A percentile compares a stretch with the other conserved stretches of the same genome.
Conservation (phyloP, 2,329 filamentous ascomycete genomes). For the Septoria petroselini region DNA sequence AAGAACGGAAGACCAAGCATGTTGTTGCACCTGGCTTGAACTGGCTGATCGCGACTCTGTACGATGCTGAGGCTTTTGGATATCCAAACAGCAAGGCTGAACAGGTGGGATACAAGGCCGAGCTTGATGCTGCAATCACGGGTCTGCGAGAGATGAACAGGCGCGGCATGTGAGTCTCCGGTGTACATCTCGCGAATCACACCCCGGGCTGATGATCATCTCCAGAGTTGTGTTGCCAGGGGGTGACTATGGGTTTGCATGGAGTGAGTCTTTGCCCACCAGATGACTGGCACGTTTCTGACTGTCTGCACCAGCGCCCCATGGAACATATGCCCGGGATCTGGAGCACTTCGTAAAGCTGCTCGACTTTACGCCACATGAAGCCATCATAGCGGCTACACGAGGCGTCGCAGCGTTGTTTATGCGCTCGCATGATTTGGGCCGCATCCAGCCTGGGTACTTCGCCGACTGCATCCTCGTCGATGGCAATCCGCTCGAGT, state of each 20-base stretch:
- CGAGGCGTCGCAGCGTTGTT: slow-evolving; percentile 51
- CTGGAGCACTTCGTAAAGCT: slow-evolving; percentile 46
- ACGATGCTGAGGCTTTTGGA: slow-evolving; percentile 43
- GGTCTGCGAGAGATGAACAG: slow-evolving; percentile 48
- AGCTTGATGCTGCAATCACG: slow-evolving; percentile 42
- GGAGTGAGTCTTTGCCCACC: too few species aligned
- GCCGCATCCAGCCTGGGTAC: slow-evolving; percentile 50
- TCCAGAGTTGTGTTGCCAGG: slow-evolving; percentile 47
- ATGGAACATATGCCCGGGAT: slow-evolving; percentile 49
- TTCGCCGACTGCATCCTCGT: slow-evolving; percentile 49
- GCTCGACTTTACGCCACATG: slow-evolving; percentile 46
- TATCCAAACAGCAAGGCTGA: slow-evolving; percentile 46
- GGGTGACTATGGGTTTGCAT: slow-evolving; percentile 47
- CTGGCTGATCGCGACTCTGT: slow-evolving; percentile 43
- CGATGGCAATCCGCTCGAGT: slow-evolving; percentile 52
- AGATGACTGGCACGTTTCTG: too few species aligned
- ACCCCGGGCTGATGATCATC: too few species aligned
- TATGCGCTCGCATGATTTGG: slow-evolving; percentile 47
- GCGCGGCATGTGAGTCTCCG: too few species aligned
- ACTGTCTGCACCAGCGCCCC: slow-evolving; percentile 44
- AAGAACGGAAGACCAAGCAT: slow-evolving; percentile 41
- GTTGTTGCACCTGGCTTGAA: slow-evolving; percentile 48
- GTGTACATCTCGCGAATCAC: too few species aligned
- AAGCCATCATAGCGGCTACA: slow-evolving; percentile 49
- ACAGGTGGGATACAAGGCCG: slow-evolving; percentile 45